These are phyloP conservation scores for Silene vulgaris DNA, from an alignment of 179 eudicot genomes.

Conservation along the genomic window DNA sequence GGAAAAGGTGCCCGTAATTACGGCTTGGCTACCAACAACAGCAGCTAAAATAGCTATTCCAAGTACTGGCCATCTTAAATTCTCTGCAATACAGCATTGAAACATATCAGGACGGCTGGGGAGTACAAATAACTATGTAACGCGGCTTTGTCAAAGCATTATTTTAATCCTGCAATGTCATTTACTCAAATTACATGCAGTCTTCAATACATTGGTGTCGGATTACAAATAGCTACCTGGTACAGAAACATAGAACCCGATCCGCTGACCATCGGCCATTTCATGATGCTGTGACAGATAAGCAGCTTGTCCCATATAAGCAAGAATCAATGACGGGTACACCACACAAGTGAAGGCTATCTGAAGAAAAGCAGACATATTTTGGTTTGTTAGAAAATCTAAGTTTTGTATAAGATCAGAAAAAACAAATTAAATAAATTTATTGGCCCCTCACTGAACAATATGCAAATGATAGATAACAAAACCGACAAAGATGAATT, in stretches of 20 bases:
- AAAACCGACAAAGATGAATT: neutral
- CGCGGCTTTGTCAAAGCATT: too few relatives aligned
- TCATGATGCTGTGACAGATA: conserved; percentile 72
- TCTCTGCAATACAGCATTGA: conserved; percentile 39
- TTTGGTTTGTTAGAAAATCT: too few relatives aligned
- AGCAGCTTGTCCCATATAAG: conserved; percentile 98
- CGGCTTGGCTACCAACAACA: conserved; percentile 89
- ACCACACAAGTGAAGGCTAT: conserved; percentile 75
- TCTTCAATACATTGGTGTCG: neutral
- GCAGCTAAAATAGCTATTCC: conserved; percentile 78
- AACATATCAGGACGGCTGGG: neutral
- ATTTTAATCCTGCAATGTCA: too few relatives aligned
- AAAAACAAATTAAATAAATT: too few relatives aligned
- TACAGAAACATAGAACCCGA: conserved; percentile 90
- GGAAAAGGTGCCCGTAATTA: conserved; percentile 89
- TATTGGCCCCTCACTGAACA: too few relatives aligned
- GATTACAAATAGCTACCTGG: conserved; percentile 31
- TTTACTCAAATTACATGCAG: neutral
- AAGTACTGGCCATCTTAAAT: conserved; percentile 71
- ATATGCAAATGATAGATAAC: neutral
- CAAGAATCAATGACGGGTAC: conserved; percentile 89
- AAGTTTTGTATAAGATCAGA: too few relatives aligned
- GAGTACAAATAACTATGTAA: too few relatives aligned
- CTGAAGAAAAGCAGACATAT: conserved; percentile 34
- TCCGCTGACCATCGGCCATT: conserved; percentile 42